phyloP scores from a whole-genome alignment of 2,329 filamentous ascomycete genomes.

The Cryphonectria japonica region DNA sequence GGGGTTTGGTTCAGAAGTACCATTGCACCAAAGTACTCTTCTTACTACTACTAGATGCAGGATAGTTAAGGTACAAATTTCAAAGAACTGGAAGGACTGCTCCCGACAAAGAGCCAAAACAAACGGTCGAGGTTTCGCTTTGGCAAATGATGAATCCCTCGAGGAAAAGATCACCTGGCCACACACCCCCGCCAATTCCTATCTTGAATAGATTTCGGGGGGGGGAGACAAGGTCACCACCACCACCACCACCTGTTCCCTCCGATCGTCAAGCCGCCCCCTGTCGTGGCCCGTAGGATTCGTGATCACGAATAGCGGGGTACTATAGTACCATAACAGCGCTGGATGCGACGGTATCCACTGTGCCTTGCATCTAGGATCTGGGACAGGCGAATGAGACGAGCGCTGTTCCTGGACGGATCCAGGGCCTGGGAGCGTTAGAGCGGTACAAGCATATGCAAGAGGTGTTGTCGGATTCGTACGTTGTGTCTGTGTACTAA shows the following conservation, averaged over 20 bases:
- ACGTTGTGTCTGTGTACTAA: neutral
- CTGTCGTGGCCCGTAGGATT: slow-evolving; percentile 11
- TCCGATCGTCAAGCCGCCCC: slow-evolving; percentile 14
- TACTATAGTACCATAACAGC: slow-evolving; percentile 15
- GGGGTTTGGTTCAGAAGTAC: slow-evolving; percentile 1
- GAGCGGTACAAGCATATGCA: slow-evolving; percentile 9
- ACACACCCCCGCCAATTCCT: slow-evolving; percentile 18
- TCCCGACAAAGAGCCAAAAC: neutral
- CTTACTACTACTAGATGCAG: neutral
- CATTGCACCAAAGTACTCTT: neutral
- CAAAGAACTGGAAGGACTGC: neutral
- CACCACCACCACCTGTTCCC: slow-evolving; percentile 6
- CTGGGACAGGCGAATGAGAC: slow-evolving; percentile 27
- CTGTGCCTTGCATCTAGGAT: slow-evolving; percentile 26
- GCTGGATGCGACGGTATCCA: slow-evolving; percentile 24
- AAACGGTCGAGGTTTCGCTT: neutral
- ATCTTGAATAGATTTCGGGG: slow-evolving; percentile 8
- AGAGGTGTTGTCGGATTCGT: slow-evolving; percentile 1
- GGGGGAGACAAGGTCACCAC: slow-evolving; percentile 13
- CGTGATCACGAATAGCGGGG: slow-evolving; percentile 26
- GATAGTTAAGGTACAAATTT: neutral
- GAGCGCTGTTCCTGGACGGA: slow-evolving; percentile 26
- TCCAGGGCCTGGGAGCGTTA: slow-evolving; percentile 4
- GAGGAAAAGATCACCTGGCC: slow-evolving; percentile 13
- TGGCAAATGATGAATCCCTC: neutral